Conservation (phyloP, 371 early-diverging fungal species). For the Mortierella sp. region DNA sequence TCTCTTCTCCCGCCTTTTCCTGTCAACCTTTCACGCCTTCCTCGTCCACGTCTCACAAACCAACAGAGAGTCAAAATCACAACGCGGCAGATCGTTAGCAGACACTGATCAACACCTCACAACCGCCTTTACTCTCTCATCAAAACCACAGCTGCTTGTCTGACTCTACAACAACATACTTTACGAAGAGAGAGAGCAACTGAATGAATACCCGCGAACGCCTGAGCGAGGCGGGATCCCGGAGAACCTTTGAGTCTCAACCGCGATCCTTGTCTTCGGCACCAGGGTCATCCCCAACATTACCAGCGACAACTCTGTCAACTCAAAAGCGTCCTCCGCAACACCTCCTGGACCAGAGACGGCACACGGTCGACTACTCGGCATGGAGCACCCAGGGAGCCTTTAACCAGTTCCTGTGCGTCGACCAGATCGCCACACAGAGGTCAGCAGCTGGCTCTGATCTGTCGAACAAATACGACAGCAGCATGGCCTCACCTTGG, state of each 20-base stretch:
- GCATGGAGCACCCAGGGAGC: slow-evolving; percentile 11
- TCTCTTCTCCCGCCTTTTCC: not conserved
- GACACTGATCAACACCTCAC: not conserved
- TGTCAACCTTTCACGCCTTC: not conserved
- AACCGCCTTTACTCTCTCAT: not conserved
- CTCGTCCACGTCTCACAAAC: not conserved
- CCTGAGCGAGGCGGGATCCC: not conserved
- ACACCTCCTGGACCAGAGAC: slow-evolving; percentile 29
- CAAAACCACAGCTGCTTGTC: not conserved
- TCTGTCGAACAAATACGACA: slow-evolving; percentile 10
- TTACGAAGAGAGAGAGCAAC: not conserved
- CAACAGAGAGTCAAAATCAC: not conserved
- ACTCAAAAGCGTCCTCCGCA: not conserved
- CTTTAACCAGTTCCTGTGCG: slow-evolving; percentile 1
- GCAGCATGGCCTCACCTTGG: not conserved
- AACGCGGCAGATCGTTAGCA: not conserved
- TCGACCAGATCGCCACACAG: slow-evolving; percentile 6
- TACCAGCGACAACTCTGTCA: not conserved
- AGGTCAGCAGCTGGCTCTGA: slow-evolving; percentile 3
- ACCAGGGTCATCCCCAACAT: not conserved
- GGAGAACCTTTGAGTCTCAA: not conserved
- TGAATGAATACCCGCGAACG: not conserved
- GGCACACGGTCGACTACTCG: slow-evolving; percentile 32
- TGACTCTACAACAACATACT: not conserved
- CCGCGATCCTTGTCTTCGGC: slow-evolving; percentile 1